A percentile compares a stretch with the other conserved stretches of the same genome.
phyloP scores from a whole-genome alignment of 495 filamentous ascomycete genomes.

The Penicillium daleae region DNA sequence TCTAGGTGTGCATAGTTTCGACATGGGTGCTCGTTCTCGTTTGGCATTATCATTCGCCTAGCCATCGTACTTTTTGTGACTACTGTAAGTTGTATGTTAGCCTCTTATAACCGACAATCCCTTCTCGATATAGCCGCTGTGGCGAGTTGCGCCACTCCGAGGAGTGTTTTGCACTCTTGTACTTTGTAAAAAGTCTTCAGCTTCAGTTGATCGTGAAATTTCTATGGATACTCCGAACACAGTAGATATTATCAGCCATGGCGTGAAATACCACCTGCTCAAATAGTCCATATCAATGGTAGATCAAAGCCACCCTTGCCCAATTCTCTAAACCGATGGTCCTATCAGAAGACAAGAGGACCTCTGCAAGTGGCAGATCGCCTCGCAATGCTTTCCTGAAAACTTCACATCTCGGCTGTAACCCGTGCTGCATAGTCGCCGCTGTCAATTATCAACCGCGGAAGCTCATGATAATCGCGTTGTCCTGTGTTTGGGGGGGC shows the following conservation, averaged over 20 bases:
- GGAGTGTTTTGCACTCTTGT: background rate
- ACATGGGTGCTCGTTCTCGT: background rate
- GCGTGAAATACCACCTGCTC: constrained; percentile 16
- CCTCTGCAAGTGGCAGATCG: constrained; percentile 11
- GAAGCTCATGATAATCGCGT: constrained; percentile 18
- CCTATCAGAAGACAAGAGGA: constrained; percentile 7
- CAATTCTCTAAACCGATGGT: background rate
- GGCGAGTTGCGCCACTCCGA: constrained; percentile 21
- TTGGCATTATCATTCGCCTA: constrained; percentile 3
- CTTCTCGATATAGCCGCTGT: constrained; percentile 14
- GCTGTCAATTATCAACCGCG: constrained; percentile 9
- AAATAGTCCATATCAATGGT: constrained; percentile 8
- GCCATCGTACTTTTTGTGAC: background rate
- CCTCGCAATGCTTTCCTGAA: constrained; percentile 6
- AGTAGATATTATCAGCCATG: too few relatives aligned
- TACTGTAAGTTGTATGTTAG: background rate
- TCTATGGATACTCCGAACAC: too few relatives aligned
- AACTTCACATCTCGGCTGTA: constrained; percentile 13
- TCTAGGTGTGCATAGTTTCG: background rate
- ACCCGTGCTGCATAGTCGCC: background rate
- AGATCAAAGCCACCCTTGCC: constrained; percentile 5
- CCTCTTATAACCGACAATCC: constrained; percentile 8
- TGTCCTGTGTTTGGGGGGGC: background rate
- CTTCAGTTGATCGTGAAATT: too few relatives aligned
- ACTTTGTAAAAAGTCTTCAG: too few relatives aligned